phyloP scores from a whole-genome alignment of 169 alveolate species.

The Plasmodium knowlesi region DNA sequence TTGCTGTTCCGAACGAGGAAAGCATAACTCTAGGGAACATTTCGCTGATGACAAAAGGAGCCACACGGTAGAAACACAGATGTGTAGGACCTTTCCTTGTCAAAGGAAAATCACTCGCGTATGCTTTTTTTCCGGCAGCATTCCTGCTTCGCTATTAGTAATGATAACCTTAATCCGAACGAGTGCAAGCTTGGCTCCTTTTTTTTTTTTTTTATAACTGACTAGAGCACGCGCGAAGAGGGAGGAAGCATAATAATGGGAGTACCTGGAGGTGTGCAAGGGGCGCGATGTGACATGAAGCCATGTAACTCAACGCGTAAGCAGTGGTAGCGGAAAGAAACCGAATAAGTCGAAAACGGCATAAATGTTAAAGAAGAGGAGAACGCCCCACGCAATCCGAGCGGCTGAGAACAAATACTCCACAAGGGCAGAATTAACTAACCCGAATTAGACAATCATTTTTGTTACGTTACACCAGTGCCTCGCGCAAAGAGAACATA shows the following conservation, averaged over 20 bases:
- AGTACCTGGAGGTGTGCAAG: background rate
- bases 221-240: background rate
- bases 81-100: background rate
- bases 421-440: background rate
- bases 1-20: background rate
- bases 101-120: background rate
- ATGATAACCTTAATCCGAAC: background rate
- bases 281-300: background rate
- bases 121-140: background rate
- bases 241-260: background rate
- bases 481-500: background rate
- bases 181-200: background rate
- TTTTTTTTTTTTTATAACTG: background rate
- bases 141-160: background rate
- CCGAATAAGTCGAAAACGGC: background rate
- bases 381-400: background rate
- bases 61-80: background rate
- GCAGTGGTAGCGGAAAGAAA: background rate
- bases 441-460: background rate
- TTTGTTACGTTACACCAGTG: background rate
- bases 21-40: background rate
- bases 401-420: background rate
- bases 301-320: background rate
- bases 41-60: background rate
- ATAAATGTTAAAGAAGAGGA: background rate